A percentile compares a stretch with the other conserved stretches of the same genome.
phyloP scores from a whole-genome alignment of 768 basidiomycete species.

The Lentinus tigrinus region DNA sequence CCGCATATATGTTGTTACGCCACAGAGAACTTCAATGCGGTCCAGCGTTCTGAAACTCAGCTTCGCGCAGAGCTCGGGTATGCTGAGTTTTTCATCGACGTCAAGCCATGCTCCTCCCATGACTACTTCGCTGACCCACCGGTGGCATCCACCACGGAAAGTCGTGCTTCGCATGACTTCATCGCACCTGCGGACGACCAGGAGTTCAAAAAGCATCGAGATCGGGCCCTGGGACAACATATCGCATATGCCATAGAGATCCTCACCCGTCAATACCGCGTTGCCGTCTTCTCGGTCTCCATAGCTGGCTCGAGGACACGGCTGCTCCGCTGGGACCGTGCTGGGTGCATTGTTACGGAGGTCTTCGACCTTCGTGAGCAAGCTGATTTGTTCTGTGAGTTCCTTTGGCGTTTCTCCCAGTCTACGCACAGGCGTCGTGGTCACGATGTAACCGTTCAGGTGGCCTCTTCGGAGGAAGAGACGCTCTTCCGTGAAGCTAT shows the following conservation, averaged over 20 bases:
- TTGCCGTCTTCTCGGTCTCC: conserved; percentile 27
- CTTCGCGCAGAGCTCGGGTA: background rate
- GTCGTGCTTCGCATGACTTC: background rate
- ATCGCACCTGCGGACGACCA: background rate
- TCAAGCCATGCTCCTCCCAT: background rate
- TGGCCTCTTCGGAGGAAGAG: background rate
- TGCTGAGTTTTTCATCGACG: conserved; percentile 13
- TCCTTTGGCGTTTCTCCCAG: conserved; percentile 18
- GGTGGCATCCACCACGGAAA: background rate
- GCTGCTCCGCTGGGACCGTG: conserved; percentile 33
- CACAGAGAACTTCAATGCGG: background rate
- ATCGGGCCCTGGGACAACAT: background rate
- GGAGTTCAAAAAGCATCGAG: background rate
- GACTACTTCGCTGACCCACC: conserved; percentile 14
- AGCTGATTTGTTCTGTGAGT: conserved; percentile 24
- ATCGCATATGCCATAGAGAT: background rate
- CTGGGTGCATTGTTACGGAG: conserved; percentile 30
- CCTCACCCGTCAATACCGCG: conserved; percentile 28
- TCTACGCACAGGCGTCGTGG: conserved; percentile 21
- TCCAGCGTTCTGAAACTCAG: background rate
- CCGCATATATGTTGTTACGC: conserved; percentile 12
- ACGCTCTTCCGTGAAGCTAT: background rate
- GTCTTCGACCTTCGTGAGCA: conserved; percentile 25
- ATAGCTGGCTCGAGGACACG: conserved; percentile 28
- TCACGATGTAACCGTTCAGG: conserved; percentile 10